A percentile compares a stretch with the other conserved stretches of the same genome.
Evolutionary conservation across 805 yeast genomes (phyloP).

Genomic region (Candida gorgasii): DNA sequence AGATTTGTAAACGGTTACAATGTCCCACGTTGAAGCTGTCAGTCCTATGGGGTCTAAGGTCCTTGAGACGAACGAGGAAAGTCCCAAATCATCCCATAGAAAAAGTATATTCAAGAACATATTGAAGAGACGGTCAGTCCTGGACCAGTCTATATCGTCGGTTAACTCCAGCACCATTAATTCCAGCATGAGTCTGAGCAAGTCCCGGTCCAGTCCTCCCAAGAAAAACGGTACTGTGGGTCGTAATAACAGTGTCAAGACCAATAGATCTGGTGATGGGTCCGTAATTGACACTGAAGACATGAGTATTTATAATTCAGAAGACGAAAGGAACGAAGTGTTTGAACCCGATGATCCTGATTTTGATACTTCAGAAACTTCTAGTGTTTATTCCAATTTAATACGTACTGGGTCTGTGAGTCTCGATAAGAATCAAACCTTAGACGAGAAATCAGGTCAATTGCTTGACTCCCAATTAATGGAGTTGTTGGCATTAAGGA

Average conservation of each 20-base stretch:
- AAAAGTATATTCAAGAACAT: constrained; percentile 16
- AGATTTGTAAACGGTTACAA: too few relatives aligned
- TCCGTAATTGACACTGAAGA: constrained; percentile 24
- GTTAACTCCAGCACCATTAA: not conserved
- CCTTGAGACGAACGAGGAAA: not conserved
- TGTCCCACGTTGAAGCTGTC: too few relatives aligned
- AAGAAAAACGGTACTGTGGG: not conserved
- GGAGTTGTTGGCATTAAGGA: constrained; percentile 3
- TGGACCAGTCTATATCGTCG: constrained; percentile 1
- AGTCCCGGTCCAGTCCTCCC: too few relatives aligned
- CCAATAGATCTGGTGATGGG: not conserved
- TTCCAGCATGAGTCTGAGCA: too few relatives aligned
- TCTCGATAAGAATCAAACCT: constrained; percentile 6
- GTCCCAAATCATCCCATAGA: constrained; percentile 6
- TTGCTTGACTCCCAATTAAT: constrained; percentile 7
- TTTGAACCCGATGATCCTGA: constrained; percentile 6
- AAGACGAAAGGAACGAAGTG: constrained; percentile 16
- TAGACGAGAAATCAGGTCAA: constrained; percentile 7
- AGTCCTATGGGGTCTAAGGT: not conserved
- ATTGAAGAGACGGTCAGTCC: constrained; percentile 9
- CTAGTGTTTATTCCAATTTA: constrained; percentile 8
- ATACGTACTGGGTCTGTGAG: constrained; percentile 6
- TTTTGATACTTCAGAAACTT: constrained; percentile 10
- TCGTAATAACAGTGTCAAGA: constrained; percentile 2
- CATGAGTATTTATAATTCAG: constrained; percentile 25